phyloP scores from a whole-genome alignment of 2,329 filamentous ascomycete species.

The Aspergillus brasiliensis region DNA sequence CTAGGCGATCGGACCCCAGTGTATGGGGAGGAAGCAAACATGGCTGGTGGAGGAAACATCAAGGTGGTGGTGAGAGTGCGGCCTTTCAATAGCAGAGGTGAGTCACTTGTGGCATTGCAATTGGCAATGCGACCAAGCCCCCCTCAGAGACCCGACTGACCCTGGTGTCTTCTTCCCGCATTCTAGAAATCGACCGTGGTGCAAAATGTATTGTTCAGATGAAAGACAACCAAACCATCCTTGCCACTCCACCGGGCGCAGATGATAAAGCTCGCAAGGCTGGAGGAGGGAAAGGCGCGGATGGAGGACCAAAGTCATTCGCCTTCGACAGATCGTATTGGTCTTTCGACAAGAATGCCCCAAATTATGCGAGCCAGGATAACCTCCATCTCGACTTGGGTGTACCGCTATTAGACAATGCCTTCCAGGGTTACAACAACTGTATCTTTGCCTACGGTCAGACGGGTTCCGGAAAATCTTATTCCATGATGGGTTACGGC shows the following conservation, averaged over 20 bases:
- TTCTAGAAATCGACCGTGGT: constrained; percentile 79
- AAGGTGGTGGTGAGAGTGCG: constrained; percentile 98
- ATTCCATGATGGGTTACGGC: constrained; percentile 99
- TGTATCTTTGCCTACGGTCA: constrained; percentile 99
- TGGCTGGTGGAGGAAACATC: constrained; percentile 91
- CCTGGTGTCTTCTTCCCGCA: background rate
- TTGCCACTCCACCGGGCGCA: constrained; percentile 70
- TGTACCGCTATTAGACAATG: constrained; percentile 90
- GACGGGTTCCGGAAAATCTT: constrained; percentile 97
- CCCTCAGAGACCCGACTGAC: constrained; percentile 11
- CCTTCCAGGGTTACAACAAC: constrained; percentile 98
- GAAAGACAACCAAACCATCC: constrained; percentile 87
- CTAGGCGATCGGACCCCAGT: constrained; percentile 25
- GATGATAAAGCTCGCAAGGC: constrained; percentile 55
- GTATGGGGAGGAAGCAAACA: constrained; percentile 48
- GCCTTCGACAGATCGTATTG: constrained; percentile 98
- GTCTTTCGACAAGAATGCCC: constrained; percentile 85
- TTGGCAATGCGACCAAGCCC: background rate
- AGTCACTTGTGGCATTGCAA: constrained; percentile 23
- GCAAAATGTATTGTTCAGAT: constrained; percentile 98
- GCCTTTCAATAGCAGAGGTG: constrained; percentile 95
- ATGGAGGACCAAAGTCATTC: constrained; percentile 77
- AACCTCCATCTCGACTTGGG: constrained; percentile 87
- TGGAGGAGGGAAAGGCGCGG: constrained; percentile 60
- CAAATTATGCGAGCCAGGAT: constrained; percentile 86